phyloP scores from a whole-genome alignment of 331 rosid genomes.

The Erythrophleum ivorense region DNA sequence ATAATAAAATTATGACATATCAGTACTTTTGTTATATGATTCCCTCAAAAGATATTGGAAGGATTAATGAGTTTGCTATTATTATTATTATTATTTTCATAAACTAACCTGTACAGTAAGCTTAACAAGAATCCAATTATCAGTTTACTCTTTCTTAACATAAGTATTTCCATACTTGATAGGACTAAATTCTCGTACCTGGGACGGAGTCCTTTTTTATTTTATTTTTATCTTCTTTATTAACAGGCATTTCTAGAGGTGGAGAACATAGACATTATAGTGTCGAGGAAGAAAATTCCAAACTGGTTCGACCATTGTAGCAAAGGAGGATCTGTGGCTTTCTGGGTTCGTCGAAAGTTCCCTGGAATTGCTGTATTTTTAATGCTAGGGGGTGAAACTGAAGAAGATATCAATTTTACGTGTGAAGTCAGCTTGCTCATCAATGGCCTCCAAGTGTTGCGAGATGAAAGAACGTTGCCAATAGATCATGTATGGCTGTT shows the following conservation, averaged over 20 bases:
- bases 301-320: slow-evolving; percentile 42
- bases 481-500: slow-evolving; percentile 40
- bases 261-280: slow-evolving; percentile 40
- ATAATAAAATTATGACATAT: too few relatives aligned
- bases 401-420: neutral
- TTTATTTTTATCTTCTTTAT: neutral
- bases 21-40: too few relatives aligned
- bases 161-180: too few relatives aligned
- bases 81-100: too few relatives aligned
- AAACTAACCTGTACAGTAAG: too few relatives aligned
- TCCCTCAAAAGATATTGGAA: too few relatives aligned
- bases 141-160: too few relatives aligned
- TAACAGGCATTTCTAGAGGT: slow-evolving; percentile 45
- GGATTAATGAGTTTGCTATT: too few relatives aligned
- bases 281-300: slow-evolving; percentile 35
- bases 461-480: slow-evolving; percentile 29
- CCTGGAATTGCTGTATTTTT: slow-evolving; percentile 35
- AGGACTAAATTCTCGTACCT: too few relatives aligned
- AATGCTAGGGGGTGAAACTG: slow-evolving; percentile 34
- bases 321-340: slow-evolving; percentile 34
- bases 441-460: slow-evolving; percentile 31
- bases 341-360: slow-evolving; percentile 39
- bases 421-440: slow-evolving; percentile 31
- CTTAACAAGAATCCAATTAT: too few relatives aligned
- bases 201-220: too few relatives aligned